A percentile compares a stretch with the other conserved stretches of the same genome.
These are phyloP conservation scores for Sporothrix euskadiensis DNA, from an alignment of 2,329 filamentous ascomycete genomes.

Conservation along the genomic window DNA sequence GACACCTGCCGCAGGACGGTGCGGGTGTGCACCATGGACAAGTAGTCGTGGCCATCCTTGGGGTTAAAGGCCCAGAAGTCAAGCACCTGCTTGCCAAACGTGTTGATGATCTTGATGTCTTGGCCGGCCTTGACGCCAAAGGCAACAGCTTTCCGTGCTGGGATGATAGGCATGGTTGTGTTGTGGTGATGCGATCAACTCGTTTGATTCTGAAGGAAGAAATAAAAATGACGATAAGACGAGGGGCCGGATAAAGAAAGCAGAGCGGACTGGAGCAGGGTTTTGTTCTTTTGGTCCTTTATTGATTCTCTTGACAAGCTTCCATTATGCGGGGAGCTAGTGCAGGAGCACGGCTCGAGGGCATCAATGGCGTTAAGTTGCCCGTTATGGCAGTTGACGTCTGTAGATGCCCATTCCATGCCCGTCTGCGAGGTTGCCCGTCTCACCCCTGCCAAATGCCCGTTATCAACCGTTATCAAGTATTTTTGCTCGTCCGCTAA, in stretches of 20 bases:
- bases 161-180: slow-evolving; percentile 38
- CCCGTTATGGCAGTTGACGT: not conserved
- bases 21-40: slow-evolving; percentile 45
- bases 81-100: slow-evolving; percentile 51
- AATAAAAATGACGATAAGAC: not conserved
- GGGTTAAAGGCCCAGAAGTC: slow-evolving; percentile 52
- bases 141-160: slow-evolving; percentile 47
- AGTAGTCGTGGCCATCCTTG: slow-evolving; percentile 38
- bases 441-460: not conserved
- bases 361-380: not conserved
- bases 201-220: not conserved
- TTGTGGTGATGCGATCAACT: not conserved
- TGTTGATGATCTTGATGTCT: slow-evolving; percentile 49
- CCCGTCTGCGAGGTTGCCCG: not conserved
- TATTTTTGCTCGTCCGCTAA: slow-evolving; percentile 12
- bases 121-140: slow-evolving; percentile 42
- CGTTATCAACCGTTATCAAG: not conserved
- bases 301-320: not conserved
- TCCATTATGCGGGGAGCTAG: not conserved
- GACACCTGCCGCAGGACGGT: slow-evolving; percentile 39
- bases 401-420: not conserved
- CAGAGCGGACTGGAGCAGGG: not conserved
- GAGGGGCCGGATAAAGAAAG: not conserved
- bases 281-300: not conserved
- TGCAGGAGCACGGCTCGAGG: not conserved